Conservation (phyloP, 257 asterid species). For the Solanum sitiens region DNA sequence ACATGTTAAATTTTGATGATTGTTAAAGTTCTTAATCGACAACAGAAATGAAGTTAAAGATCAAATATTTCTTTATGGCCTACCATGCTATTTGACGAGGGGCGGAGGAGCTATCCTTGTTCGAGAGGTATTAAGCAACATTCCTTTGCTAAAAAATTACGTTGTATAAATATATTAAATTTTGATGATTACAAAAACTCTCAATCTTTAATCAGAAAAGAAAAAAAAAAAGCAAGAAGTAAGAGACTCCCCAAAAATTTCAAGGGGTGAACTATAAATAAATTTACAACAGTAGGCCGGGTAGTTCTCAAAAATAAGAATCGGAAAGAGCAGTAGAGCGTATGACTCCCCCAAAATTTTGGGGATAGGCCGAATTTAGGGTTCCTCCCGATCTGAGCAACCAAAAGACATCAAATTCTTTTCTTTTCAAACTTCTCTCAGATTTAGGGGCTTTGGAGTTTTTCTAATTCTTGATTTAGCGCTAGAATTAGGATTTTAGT, state of each 20-base stretch:
- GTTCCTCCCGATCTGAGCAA: background rate
- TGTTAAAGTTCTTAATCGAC: no score
- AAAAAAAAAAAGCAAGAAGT: background rate
- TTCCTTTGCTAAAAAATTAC: no score
- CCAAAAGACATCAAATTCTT: background rate
- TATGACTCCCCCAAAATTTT: background rate
- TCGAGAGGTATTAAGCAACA: background rate
- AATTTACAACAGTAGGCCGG: background rate
- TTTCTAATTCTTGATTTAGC: background rate
- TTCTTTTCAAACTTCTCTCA: background rate
- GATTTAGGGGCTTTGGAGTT: background rate
- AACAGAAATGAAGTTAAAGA: no score
- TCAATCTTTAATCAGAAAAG: background rate
- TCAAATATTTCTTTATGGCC: no score
- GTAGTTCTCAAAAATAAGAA: background rate
- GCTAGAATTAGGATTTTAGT: background rate
- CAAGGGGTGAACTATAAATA: background rate
- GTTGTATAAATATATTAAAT: no score
- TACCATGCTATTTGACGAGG: background rate
- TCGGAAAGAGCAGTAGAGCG: background rate
- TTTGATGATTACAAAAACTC: background rate
- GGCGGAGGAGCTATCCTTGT: background rate
- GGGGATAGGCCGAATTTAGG: background rate
- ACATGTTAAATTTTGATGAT: no score
- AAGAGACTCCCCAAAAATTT: background rate